A percentile compares a stretch with the other conserved stretches of the same genome.
phyloP scores from a whole-genome alignment of 2,329 filamentous ascomycete species.

The Calonectria pseudoturangicola region DNA sequence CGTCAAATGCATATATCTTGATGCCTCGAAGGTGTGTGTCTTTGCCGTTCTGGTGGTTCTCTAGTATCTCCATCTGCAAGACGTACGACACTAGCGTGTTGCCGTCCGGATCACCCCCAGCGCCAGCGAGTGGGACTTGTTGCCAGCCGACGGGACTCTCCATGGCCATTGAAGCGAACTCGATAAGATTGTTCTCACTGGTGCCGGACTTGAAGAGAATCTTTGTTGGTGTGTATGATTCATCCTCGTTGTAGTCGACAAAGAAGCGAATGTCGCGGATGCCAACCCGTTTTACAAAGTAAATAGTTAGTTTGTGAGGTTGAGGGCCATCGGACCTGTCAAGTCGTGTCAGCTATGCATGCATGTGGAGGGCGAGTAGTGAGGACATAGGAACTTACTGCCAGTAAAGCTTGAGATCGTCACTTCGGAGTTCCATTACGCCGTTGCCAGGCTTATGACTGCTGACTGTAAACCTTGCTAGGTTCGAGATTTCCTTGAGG shows the following conservation, averaged over 20 bases:
- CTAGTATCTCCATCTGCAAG: constrained; percentile 90
- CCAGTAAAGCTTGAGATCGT: constrained; percentile 85
- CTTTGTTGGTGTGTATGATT: constrained; percentile 96
- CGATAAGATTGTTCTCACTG: constrained; percentile 91
- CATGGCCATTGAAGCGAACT: constrained; percentile 88
- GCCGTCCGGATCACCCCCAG: constrained; percentile 76
- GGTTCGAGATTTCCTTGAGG: constrained; percentile 88
- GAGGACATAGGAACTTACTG: constrained; percentile 71
- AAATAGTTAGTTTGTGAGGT: constrained; percentile 87
- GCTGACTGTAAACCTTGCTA: constrained; percentile 89
- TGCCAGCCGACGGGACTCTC: constrained; percentile 92
- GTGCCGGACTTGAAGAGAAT: constrained; percentile 93
- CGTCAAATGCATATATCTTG: constrained; percentile 84
- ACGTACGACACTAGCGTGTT: constrained; percentile 91
- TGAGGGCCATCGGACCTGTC: constrained; percentile 86
- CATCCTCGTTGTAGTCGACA: constrained; percentile 93
- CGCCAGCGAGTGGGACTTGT: constrained; percentile 79
- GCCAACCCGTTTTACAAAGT: constrained; percentile 88
- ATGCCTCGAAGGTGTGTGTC: constrained; percentile 97
- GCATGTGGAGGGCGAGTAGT: not conserved
- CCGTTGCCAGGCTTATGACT: constrained; percentile 88
- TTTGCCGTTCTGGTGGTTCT: constrained; percentile 99
- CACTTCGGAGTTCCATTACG: constrained; percentile 83
- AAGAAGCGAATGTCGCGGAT: constrained; percentile 88
- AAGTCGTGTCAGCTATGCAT: not conserved